These are phyloP conservation scores for Termitomyces sp. DNA, from an alignment of 768 basidiomycete genomes.

Conservation along the genomic window DNA sequence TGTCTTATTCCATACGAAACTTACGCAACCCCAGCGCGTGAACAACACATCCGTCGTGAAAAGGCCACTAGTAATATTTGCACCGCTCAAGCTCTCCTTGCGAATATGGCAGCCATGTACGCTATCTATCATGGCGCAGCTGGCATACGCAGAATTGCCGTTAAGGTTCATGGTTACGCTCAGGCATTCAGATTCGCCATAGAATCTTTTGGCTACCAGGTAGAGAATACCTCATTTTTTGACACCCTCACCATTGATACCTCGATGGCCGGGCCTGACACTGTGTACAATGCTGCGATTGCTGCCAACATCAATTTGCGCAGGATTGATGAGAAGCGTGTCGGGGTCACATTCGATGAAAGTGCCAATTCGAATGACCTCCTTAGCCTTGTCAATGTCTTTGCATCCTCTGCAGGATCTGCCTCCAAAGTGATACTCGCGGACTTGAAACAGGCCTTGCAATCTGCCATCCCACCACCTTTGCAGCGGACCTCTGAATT, in stretches of 20 bases:
- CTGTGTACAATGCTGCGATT: slow-evolving; percentile 68
- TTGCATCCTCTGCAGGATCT: slow-evolving; percentile 60
- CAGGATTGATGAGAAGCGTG: slow-evolving; percentile 63
- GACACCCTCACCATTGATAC: slow-evolving; percentile 87
- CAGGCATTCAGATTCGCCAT: slow-evolving; percentile 69
- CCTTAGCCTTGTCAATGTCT: slow-evolving; percentile 75
- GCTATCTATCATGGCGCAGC: slow-evolving; percentile 94
- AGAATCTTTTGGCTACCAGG: slow-evolving; percentile 70
- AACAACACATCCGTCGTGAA: slow-evolving; percentile 96
- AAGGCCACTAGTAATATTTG: slow-evolving; percentile 99
- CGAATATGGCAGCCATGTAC: slow-evolving; percentile 99
- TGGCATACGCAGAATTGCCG: slow-evolving; percentile 81
- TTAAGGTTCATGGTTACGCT: slow-evolving; percentile 88
- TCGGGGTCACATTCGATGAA: slow-evolving; percentile 94
- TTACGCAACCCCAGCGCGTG: slow-evolving; percentile 60
- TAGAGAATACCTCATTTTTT: slow-evolving; percentile 78
- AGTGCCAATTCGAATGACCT: slow-evolving; percentile 78
- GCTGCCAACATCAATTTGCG: slow-evolving; percentile 82
- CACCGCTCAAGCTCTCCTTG: slow-evolving; percentile 94
- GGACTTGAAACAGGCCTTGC: slow-evolving; percentile 43
- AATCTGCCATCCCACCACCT: slow-evolving; percentile 49
- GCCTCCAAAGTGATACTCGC: slow-evolving; percentile 41
- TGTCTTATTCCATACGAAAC: not conserved
- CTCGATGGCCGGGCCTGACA: slow-evolving; percentile 50
- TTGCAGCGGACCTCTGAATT: slow-evolving; percentile 66